phyloP scores from a whole-genome alignment of 2,329 filamentous ascomycete genomes.

The Fusarium denticulatum region DNA sequence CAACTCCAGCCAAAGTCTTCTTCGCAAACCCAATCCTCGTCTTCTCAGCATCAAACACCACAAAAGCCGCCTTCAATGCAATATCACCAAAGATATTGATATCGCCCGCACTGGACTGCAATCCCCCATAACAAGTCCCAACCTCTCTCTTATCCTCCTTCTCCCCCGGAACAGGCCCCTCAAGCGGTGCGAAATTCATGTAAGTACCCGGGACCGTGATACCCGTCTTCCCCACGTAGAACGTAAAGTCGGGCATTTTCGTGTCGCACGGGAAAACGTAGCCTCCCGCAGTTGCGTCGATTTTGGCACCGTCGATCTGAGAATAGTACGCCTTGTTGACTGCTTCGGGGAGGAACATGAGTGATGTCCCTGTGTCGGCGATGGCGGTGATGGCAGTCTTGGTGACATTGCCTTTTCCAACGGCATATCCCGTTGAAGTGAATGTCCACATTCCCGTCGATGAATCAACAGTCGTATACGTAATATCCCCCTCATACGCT shows the following conservation, averaged over 20 bases:
- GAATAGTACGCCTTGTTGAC: constrained; percentile 62
- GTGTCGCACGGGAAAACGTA: constrained; percentile 59
- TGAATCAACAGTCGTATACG: constrained; percentile 69
- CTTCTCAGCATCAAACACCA: constrained; percentile 60
- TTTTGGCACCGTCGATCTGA: constrained; percentile 54
- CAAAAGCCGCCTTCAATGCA: constrained; percentile 69
- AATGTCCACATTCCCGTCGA: constrained; percentile 74
- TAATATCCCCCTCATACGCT: constrained; percentile 70
- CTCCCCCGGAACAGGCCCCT: not conserved
- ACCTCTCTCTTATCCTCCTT: not conserved
- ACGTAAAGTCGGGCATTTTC: constrained; percentile 58
- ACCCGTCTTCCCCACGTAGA: constrained; percentile 66
- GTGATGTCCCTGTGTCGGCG: constrained; percentile 71
- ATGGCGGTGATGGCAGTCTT: constrained; percentile 52
- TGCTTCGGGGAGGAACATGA: constrained; percentile 66
- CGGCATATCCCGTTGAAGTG: constrained; percentile 40
- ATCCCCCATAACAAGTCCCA: constrained; percentile 69
- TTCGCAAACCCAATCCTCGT: constrained; percentile 36
- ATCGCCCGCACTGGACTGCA: constrained; percentile 64
- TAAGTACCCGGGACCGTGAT: constrained; percentile 65
- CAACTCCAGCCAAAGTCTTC: constrained; percentile 5
- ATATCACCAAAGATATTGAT: constrained; percentile 72
- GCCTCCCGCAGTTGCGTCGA: constrained; percentile 55
- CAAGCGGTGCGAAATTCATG: constrained; percentile 62
- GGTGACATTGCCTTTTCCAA: constrained; percentile 41